Base-by-base conservation (phyloP, 805 yeast genomes). In the Candida cerambycidarum region DNA sequence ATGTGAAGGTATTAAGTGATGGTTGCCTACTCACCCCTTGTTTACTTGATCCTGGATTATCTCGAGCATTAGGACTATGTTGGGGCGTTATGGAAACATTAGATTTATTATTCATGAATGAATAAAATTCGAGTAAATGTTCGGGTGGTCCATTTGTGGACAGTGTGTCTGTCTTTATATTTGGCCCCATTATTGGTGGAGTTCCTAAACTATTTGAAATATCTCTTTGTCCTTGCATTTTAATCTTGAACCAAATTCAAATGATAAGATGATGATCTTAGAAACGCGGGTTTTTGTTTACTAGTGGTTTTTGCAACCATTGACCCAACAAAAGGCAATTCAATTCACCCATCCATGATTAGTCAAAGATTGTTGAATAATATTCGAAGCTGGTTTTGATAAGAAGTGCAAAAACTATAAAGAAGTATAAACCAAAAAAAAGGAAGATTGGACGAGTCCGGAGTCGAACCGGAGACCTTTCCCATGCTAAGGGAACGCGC, bases 41-140 rank as follows among this genome's bases (percentile, higher is more conserved):
- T 14, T 41, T 47, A 10, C 8, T 21, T 5, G 39, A 18, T 29
- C 18, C 41, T 21, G 6, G 38, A 23, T 24, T 42, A 16, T 44
- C 53, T 30, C 46, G 47, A 2, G 45, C 25, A 14, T 38, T 44
- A 10, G 54, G 45, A 11, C 47, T 50, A 24, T 43, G 43, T 0
- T 33, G 38, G 4, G 55, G 46, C 10, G 50, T 35, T n/a, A 35
- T 39, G 2, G 54, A 35, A 11, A 31, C 35, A 19, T 41, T 34
- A 38, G 58, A 31, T 41, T 48, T 43, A 41, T 47, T 48, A 47
- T 74, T 71, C 44, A 79, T 75, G 47, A 71, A 73, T 3, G 80
- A 67, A 52, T 76, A 76, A 56, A 81, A 81, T 57, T 81, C 87
- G 3, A 83, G 71, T 29, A 81, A 59, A 57, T 81, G 87, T 21